Base-by-base conservation (phyloP, 495 filamentous ascomycete species). In the Lophium mytilinum region DNA sequence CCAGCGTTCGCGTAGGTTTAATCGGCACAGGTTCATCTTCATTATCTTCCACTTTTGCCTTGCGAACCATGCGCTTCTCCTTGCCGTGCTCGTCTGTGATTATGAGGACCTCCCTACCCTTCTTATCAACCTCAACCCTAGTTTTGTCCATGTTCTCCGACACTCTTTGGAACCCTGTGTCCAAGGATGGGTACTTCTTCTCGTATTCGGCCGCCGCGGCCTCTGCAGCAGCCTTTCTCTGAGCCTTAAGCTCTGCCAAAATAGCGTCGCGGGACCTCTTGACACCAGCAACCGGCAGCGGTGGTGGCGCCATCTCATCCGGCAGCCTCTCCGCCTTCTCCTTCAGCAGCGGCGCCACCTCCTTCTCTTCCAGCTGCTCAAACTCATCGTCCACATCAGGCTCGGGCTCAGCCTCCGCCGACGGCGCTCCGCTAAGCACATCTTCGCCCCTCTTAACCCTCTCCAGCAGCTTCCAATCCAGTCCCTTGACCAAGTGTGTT, bases 401-500 rank as follows among this genome's bases (percentile, higher is more conserved):
- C 7, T 18, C 47, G 36, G 30, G 14, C 14, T 62, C 59, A 15
- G 53, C 54, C 11, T 48, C 42, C 1, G 59, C 57, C 9, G 34
- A 10, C 10, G 34, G 14, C 9, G 17, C 53, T 18, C 46, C 46
- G 4, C 50, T 57, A 15, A 71, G 51, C 9, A 75, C 71, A 65
- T 73, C 66, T 59, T 76, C 73, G 17, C 73, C 73, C 46, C 68
- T 66, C 62, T 76, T 79, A 33, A 90, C 78, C 65, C 86, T 78
- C 69, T 85, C 82, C 47, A 98, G 72, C 17, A 98, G 71, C 69
- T 83, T 83, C 65, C 85, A 86, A 71, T 98, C 94, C 56, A 98
- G 71, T 1, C 93, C 93, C 71, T 96, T 97, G 34, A 96, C 83
- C 64, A 96, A 72, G 77, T 94, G 88, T 37, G 88, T 92, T 63